Evolutionary conservation across 2,329 filamentous ascomycete species (phyloP), one percentile per base, ranked within the genome.

Genomic region (Apiospora hydei): DNA sequence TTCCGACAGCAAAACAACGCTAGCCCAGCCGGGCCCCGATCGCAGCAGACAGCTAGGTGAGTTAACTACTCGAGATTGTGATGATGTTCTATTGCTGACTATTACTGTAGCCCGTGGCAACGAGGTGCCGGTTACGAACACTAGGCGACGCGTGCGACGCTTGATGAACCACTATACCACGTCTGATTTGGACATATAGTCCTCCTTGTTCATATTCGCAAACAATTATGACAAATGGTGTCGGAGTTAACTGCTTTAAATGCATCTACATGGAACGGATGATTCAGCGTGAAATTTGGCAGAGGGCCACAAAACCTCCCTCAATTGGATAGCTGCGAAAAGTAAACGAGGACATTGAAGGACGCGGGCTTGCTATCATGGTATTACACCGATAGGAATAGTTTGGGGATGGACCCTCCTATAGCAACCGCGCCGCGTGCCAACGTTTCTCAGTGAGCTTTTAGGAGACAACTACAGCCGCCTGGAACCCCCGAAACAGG

Each of bases 71-170:
- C 24, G 21, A 69, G 43, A n/a, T 21, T 26, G 16, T 16, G 49
- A 8, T 49, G 71, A 21, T 24, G 16, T 47, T 61, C 71, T 61
- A 41, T 69, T 61, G 13, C 38, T 76, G 72, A 73, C 78, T n/a
- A 38, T 80, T 67, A 66, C 57, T 69, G 26, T 75, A 88, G 86
- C 80, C 86, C 86, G 74, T 89, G 87, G 87, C 87, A 89, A 81
- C 85, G 87, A 76, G 87, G 87, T 76, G 87, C 87, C 71, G 87
- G 87, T 74, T 89, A 89, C 78, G 87, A 89, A 67, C 82, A 85
- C 78, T 85, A 84, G 75, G 74, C 66, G 67, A 71, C 70, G 76
- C 71, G 73, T 71, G 61, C 75, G 44, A 73, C 75, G 66, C 74
- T 73, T 64, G 72, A 74, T 41, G 75, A 72, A 67, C 75, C 75